Evolutionary conservation across 768 basidiomycete genomes (phyloP).

Genomic region (Polyporus arcularius): DNA sequence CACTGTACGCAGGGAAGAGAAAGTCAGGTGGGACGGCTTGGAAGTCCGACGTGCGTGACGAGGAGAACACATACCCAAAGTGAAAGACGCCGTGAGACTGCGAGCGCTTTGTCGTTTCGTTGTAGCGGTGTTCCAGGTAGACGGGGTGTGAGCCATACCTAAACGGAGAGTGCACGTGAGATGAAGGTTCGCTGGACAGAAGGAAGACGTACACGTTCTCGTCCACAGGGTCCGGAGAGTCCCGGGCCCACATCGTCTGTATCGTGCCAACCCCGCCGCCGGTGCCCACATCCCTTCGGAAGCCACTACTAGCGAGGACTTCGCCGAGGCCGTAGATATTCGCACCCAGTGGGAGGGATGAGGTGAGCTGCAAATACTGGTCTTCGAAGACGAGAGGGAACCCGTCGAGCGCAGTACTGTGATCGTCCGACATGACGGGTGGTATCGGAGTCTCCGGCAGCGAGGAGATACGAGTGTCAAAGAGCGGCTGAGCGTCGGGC

Average conservation of each 20-base stretch:
- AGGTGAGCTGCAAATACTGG: constrained; percentile 75
- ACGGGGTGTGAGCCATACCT: constrained; percentile 73
- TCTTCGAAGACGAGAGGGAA: constrained; percentile 80
- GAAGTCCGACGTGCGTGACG: background rate
- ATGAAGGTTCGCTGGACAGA: background rate
- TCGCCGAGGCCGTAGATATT: constrained; percentile 84
- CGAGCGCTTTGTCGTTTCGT: constrained; percentile 48
- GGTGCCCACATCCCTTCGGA: constrained; percentile 59
- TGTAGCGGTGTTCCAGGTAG: constrained; percentile 74
- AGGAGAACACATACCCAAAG: constrained; percentile 47
- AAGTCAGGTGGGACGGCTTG: constrained; percentile 11
- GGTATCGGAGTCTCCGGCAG: constrained; percentile 61
- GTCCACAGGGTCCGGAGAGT: constrained; percentile 62
- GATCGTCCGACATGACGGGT: constrained; percentile 52
- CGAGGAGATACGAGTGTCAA: constrained; percentile 68
- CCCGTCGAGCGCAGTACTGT: constrained; percentile 57
- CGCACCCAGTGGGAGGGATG: constrained; percentile 61
- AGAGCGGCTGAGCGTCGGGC: constrained; percentile 55
- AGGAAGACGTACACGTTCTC: constrained; percentile 55
- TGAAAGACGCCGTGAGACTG: constrained; percentile 78
- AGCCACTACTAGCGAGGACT: constrained; percentile 66
- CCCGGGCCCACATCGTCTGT: constrained; percentile 70
- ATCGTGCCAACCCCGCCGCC: constrained; percentile 54
- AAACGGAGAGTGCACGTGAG: background rate
- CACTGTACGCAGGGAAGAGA: constrained; percentile 40